Base-by-base conservation (phyloP, 2,329 filamentous ascomycete genomes). In the Clarireedia hainanense region DNA sequence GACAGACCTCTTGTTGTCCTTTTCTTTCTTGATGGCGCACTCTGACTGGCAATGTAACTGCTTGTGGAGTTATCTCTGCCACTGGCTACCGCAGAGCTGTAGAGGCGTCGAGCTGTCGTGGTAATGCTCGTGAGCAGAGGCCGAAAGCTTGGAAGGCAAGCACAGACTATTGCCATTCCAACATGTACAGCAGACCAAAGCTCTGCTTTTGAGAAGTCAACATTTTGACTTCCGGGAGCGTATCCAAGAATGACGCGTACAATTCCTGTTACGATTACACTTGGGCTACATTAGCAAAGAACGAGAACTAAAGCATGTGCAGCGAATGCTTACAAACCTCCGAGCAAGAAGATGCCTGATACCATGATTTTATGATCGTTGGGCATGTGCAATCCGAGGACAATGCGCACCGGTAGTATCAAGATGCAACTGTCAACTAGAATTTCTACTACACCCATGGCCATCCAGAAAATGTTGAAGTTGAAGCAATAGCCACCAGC, bases 121-220 rank as follows among this genome's bases (percentile, higher is more conserved):
- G 52, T 55, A 5, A 55, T 55, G 17, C 52, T 46, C 26, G 37
- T 56, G 14, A 56, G 36, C 5, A 58, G 47, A 48, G 57, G 57
- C 6, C 57, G 56, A 40, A 57, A 50, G 37, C 39, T 49, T 15
- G 57, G 57, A 6, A 59, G 56, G 37, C 55, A 59, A 36, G 57
- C 55, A 34, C 57, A 59, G 10, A 59, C 51, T 14, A 59, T 55
- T n/a, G 50, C 57, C n/a, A 55, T 57, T 14, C 57, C 55, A 23
- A 57, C 45, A 26, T 59, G 57, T 5, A 59, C 51, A 14, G 55
- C 37, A 5, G 56, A 57, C 57, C 57, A 59, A 10, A 59, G 45
- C 30, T 59, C 55, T n/a, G 57, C 56, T 50, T 39, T 49, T 12
- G 47, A 24, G 39, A 59, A 59, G 9, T 52, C 50, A 15, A 55